Evolutionary conservation across 352 stramenopile species (phyloP), one percentile per base, ranked within the genome.

Genomic region (Pythium aquatile): DNA sequence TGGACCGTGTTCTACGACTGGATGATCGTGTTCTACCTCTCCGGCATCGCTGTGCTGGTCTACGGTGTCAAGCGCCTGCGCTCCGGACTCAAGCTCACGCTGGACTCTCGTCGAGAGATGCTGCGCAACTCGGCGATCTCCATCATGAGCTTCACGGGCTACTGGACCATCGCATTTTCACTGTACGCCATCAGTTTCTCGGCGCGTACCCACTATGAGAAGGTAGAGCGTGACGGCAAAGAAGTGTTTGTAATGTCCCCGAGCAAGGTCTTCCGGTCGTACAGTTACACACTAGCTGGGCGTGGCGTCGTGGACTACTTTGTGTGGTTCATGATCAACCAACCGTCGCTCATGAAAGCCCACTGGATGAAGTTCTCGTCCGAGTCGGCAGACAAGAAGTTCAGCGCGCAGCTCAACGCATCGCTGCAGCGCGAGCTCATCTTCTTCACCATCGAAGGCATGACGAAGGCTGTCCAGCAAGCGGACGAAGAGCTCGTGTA

Each of bases 361-460:
- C 75, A 88, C 53, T 95, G 86, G 86, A 81, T 95, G 28, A 69
- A 78, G 54, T 93, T 91, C 39, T 80, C 83, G 6, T 72, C 79
- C n/a, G 83, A 92, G 55, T 91, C 82, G 8, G 83, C 79, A 0
- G 85, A 94, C 61, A 90, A 85, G 39, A 87, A 93, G 59, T 90
- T 91, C 42, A 91, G 81, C 29, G 85, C 88, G 3, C 89, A 97
- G 63, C 75, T 97, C 49, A 97, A 97, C 65, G 90, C 78, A 16
- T 84, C 88, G 55, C 71, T 97, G 8, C 85, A 94, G 65, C 80
- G 87, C 24, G 89, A 97, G 54, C 77, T 97, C 28, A 90, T 97
- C 49, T 93, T 93, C 57, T 96, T 93, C 61, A 96, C 89, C n/a
- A 94, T 94, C 39, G 81, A 91, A 32, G 86, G 89, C 10, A 96